Conservation (phyloP, 2,329 filamentous ascomycete genomes). For the Erysiphe pulchra region DNA sequence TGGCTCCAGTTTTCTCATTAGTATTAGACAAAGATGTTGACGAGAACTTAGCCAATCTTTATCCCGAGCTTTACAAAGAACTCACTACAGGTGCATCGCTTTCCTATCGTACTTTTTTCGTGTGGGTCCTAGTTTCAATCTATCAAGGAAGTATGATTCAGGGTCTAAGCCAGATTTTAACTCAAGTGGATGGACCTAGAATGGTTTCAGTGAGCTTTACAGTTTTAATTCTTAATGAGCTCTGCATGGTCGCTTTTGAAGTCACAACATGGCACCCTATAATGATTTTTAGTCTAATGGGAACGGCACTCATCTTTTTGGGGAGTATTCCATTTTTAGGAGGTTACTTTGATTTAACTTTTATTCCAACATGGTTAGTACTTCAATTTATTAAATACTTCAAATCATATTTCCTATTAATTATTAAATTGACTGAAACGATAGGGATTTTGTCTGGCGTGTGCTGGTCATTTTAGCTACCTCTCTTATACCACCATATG, state of each 20-base stretch:
- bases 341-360: slow-evolving; percentile 69
- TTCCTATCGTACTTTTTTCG: slow-evolving; percentile 83
- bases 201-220: slow-evolving; percentile 90
- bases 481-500: slow-evolving; percentile 66
- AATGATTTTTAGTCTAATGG: slow-evolving; percentile 67
- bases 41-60: slow-evolving; percentile 76
- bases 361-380: slow-evolving; percentile 38
- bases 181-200: slow-evolving; percentile 42
- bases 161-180: slow-evolving; percentile 71
- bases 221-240: slow-evolving; percentile 74
- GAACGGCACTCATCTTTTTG: slow-evolving; percentile 58
- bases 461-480: slow-evolving; percentile 57
- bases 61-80: slow-evolving; percentile 94
- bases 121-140: slow-evolving; percentile 84
- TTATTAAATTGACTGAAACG: background rate
- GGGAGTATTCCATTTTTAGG: slow-evolving; percentile 67
- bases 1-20: slow-evolving; percentile 72
- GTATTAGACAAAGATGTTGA: slow-evolving; percentile 91
- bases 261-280: slow-evolving; percentile 92
- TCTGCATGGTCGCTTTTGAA: slow-evolving; percentile 91
- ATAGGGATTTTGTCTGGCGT: slow-evolving; percentile 67
- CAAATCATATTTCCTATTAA: background rate
- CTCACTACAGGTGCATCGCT: slow-evolving; percentile 71
- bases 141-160: slow-evolving; percentile 94
- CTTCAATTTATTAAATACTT: background rate